Percentiles rank a stretch among this genome's conserved stretches.
Conservation (phyloP, 768 basidiomycete genomes). For the Suillus plorans region DNA sequence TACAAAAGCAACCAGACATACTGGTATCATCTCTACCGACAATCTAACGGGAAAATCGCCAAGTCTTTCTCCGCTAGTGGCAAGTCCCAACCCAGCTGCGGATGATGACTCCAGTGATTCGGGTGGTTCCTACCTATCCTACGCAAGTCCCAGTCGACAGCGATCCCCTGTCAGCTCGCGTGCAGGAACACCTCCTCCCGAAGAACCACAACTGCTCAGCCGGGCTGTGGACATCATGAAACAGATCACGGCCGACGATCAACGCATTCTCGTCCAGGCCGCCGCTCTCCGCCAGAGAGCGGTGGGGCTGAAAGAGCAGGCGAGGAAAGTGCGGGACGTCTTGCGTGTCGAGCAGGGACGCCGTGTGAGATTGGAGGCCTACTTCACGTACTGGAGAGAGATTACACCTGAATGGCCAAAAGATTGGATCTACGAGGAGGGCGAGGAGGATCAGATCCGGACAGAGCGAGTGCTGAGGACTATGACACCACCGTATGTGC, state of each 20-base stretch:
- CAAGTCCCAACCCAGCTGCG: neutral
- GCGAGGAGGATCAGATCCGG: neutral
- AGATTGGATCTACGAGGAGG: constrained; percentile 22
- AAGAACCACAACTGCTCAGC: constrained; percentile 17
- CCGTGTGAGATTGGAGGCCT: constrained; percentile 26
- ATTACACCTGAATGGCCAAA: constrained; percentile 23
- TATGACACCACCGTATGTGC: neutral
- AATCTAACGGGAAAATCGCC: neutral
- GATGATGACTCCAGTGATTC: constrained; percentile 18
- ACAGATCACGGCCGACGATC: constrained; percentile 21
- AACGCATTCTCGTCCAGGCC: constrained; percentile 13
- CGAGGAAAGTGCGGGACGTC: constrained; percentile 21
- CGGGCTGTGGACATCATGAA: constrained; percentile 28
- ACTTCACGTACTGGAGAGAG: constrained; percentile 30
- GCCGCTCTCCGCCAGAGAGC: constrained; percentile 16
- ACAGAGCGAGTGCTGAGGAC: neutral
- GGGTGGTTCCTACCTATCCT: constrained; percentile 24
- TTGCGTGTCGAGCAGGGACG: constrained; percentile 23
- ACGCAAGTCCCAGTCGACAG: constrained; percentile 15
- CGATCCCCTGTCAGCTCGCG: constrained; percentile 26
- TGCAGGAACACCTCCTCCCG: constrained; percentile 19
- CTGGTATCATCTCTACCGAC: neutral
- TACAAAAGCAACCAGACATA: neutral
- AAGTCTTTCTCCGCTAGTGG: neutral
- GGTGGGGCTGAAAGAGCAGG: constrained; percentile 19